Percentiles rank a stretch among this genome's conserved stretches.
Conservation (phyloP, 805 yeast species). For the Yarrowia yakushimensis region DNA sequence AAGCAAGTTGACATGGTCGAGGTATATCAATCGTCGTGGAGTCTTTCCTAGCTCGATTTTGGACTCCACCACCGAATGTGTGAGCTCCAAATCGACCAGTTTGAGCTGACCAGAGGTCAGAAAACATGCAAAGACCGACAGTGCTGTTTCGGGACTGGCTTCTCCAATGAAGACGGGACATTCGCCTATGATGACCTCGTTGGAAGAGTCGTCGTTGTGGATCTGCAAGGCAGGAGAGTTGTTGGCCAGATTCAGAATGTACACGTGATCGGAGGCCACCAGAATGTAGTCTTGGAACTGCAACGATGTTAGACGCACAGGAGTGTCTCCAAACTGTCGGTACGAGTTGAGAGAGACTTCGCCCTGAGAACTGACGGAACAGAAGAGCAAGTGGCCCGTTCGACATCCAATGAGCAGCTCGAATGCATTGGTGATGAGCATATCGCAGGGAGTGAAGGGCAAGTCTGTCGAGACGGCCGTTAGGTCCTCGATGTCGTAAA, state of each 20-base stretch:
- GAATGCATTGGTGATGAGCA: not conserved
- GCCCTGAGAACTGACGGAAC: not conserved
- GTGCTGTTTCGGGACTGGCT: not conserved
- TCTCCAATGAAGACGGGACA: constrained; percentile 16
- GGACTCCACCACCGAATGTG: not conserved
- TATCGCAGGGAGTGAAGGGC: constrained; percentile 5
- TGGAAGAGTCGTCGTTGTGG: not conserved
- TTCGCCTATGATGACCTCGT: not conserved
- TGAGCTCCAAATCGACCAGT: not conserved
- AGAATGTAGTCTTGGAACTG: constrained; percentile 11
- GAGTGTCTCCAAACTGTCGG: constrained; percentile 11
- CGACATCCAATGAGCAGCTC: constrained; percentile 2
- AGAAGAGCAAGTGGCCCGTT: constrained; percentile 2
- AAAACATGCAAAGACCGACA: not conserved
- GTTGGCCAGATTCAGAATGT: not conserved
- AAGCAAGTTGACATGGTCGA: not conserved
- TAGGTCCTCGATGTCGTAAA: constrained; percentile 3
- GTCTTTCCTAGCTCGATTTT: not conserved
- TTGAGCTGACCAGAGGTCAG: not conserved
- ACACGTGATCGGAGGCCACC: not conserved
- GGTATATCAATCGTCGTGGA: not conserved
- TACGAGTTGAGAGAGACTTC: constrained; percentile 1
- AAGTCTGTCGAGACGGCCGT: not conserved
- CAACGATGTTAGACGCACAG: not conserved
- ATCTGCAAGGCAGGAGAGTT: constrained; percentile 1